Evolutionary conservation across 2,329 filamentous ascomycete genomes (phyloP), one percentile per base, ranked within the genome.

Genomic region (Pestalotiopsis sp.): DNA sequence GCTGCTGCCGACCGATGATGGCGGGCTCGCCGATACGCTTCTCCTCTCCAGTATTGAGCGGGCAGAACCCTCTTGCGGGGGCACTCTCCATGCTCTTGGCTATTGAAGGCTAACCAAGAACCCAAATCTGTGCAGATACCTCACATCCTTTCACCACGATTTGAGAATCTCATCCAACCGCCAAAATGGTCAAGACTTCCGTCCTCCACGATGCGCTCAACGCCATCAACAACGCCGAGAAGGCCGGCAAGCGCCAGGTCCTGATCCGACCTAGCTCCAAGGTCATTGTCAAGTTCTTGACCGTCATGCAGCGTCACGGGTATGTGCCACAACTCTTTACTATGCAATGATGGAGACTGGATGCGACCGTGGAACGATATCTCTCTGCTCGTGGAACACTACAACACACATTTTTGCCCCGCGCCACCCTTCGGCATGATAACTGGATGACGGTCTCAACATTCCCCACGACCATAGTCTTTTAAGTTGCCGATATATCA

Each of bases 151-250:
- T 63, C 65, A 60, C 62, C 72, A 77, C 85, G 91, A 92, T 88
- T 88, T 92, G 91, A 94, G 91, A 94, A 94, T 94, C 92, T 93
- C 88, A 80, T 20, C 77, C 77, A 71, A 88, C 88, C 90, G 91
- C 83, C 90, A 98, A 93, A 83, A 99, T 99, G 95, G 95, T 98
- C 87, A 94, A 93, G 89, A 98, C 96, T 81, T 97, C 94, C 84
- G 96, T 98, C 82, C 95, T 99, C 86, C 97, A 98, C 91, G 96
- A 99, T 92, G 94, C 93, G 83, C 93, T 98, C 81, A 97, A 97
- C 85, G 89, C 91, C 89, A 98, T 99, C 92, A 99, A 99, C 94
- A 99, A 99, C 86, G 96, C 96, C 90, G 97, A 99, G 91, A 98
- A 99, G 93, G 89, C 93, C 79, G 96, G 96, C 88, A 98, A 98